Base-by-base conservation (phyloP, 805 yeast species). In the Zygoascus bituminiphila region DNA sequence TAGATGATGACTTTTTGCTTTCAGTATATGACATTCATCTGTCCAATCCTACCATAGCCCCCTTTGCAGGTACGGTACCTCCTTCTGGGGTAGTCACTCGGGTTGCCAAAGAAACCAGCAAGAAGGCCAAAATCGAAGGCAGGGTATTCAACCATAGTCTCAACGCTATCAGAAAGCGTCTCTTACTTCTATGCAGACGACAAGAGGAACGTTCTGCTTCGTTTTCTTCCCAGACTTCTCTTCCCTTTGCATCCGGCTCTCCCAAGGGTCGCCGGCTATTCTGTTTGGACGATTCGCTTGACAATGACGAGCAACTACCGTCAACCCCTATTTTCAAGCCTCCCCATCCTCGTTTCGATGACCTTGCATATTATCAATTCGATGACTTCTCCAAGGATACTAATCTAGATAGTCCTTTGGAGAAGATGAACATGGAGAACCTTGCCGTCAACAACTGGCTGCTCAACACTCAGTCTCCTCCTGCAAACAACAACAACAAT, bases 31-130 rank as follows among this genome's bases (percentile, higher is more conserved):
- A 75, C 45, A 57, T 65, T 7, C 68, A 75, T 48, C 72, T 76
- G 14, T 70, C 70, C 43, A 78, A 74, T 56, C 88, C 88, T 5
- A 75, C 78, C 29, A 68, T 73, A 6, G 82, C 89, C 0, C 89
- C 89, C 0, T 82, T 82, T 58, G 81, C 81, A 53, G 74, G 77
- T 15, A 61, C 70, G 38, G 75, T 75, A 57, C 88, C 88, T 6
- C 88, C 88, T 0, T 72, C 81, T 1, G 88, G 88, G 1, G 72
- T 82, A 2, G 69, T 81, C 19, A 78, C 79, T 38, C 71, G 72
- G 46, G 81, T 81, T 0, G 76, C 85, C 5, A 79, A 78, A 56
- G 71, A 76, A 39, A 73, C 82, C 23, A 64, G 77, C 25, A 67
- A 68, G 50, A 54, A 57, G 37, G 66, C 67, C 20, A 56, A 54